These are phyloP conservation scores for Pezicula radicicola DNA, from an alignment of 2,329 filamentous ascomycete genomes.

Conservation along the genomic window DNA sequence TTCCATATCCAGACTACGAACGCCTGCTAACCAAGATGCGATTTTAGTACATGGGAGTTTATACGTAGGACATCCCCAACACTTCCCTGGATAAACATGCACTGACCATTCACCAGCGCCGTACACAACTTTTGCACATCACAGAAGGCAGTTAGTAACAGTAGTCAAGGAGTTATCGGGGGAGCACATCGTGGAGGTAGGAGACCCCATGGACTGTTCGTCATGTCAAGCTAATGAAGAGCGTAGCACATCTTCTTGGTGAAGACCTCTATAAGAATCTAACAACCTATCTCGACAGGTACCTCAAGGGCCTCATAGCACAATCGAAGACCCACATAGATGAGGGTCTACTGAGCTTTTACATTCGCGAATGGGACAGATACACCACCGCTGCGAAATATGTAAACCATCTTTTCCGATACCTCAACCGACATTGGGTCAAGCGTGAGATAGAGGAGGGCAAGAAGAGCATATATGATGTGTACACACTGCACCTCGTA, in stretches of 20 bases:
- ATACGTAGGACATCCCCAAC: slow-evolving; percentile 60
- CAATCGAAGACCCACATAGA: slow-evolving; percentile 79
- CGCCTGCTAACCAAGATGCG: slow-evolving; percentile 2
- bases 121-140: slow-evolving; percentile 99
- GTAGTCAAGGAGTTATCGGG: slow-evolving; percentile 38
- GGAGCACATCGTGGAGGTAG: slow-evolving; percentile 70
- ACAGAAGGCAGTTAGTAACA: slow-evolving; percentile 79
- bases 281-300: slow-evolving; percentile 76
- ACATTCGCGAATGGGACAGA: slow-evolving; percentile 94
- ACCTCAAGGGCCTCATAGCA: slow-evolving; percentile 67
- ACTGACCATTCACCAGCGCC: slow-evolving; percentile 54
- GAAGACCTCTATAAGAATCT: slow-evolving; percentile 95
- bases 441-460: slow-evolving; percentile 98
- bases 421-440: slow-evolving; percentile 97
- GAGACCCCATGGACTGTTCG: slow-evolving; percentile 6
- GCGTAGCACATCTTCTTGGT: slow-evolving; percentile 81
- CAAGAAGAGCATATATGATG: slow-evolving; percentile 97
- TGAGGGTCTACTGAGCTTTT: slow-evolving; percentile 86
- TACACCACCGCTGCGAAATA: slow-evolving; percentile 97
- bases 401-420: slow-evolving; percentile 94
- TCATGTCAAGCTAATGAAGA: slow-evolving; percentile 8
- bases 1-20: slow-evolving; percentile 9
- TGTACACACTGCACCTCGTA: slow-evolving; percentile 94
- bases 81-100: neutral
- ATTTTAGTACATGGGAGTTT: slow-evolving; percentile 85